A percentile compares a stretch with the other conserved stretches of the same genome.
phyloP scores from a whole-genome alignment of 805 yeast species.

The Kregervanrija pseudodelftensis region DNA sequence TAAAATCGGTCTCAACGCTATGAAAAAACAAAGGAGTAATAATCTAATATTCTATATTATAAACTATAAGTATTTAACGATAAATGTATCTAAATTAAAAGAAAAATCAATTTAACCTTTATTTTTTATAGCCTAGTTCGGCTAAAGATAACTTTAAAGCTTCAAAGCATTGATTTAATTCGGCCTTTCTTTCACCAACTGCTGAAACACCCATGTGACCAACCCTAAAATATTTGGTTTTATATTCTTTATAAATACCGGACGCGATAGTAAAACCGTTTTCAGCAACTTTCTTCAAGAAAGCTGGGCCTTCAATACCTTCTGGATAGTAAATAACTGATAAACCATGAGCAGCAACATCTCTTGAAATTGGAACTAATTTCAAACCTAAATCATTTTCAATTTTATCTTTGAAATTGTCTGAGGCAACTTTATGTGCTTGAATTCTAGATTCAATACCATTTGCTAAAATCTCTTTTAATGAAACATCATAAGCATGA shows the following conservation, averaged over 20 bases:
- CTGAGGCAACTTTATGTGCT: slow-evolving; percentile 56
- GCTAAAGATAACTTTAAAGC: slow-evolving; percentile 38
- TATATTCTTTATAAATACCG: slow-evolving; percentile 79
- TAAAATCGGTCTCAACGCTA: slow-evolving; percentile 10
- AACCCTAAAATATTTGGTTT: slow-evolving; percentile 78
- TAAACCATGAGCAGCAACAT: slow-evolving; percentile 78
- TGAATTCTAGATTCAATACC: slow-evolving; percentile 55
- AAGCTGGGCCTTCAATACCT: slow-evolving; percentile 59
- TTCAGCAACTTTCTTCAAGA: slow-evolving; percentile 48
- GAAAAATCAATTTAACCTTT: slow-evolving; percentile 1
- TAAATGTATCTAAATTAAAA: background rate
- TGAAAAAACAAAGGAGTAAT: background rate
- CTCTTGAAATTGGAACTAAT: slow-evolving; percentile 51
- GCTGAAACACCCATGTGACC: slow-evolving; percentile 95
- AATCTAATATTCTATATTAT: background rate
- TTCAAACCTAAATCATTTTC: slow-evolving; percentile 51
- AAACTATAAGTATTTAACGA: background rate
- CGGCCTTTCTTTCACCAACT: slow-evolving; percentile 45
- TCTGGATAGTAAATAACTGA: slow-evolving; percentile 82
- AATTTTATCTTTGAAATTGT: slow-evolving; percentile 54
- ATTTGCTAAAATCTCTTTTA: slow-evolving; percentile 53
- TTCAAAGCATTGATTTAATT: slow-evolving; percentile 42
- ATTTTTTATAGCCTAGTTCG: slow-evolving; percentile 35
- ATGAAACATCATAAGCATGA: slow-evolving; percentile 71
- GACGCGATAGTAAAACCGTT: slow-evolving; percentile 79